Conservation (phyloP, 208 protist genomes). For the Novymonas esmeraldas region DNA sequence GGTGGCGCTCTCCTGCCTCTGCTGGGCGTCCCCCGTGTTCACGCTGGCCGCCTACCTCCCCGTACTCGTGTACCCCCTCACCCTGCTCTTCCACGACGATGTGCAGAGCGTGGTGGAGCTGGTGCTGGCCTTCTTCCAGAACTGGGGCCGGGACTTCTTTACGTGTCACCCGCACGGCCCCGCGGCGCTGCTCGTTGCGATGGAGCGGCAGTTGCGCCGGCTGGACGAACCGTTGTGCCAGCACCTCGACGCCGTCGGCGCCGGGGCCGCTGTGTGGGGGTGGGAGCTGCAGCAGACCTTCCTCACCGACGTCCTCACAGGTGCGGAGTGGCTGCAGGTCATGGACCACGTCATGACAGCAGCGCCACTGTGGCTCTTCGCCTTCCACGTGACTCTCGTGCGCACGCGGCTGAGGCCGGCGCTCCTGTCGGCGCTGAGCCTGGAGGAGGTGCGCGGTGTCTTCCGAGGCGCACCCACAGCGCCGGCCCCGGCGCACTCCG, state of each 20-base stretch:
- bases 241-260: conserved; percentile 59
- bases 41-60: conserved; percentile 77
- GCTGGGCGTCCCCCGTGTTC: conserved; percentile 69
- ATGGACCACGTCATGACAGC: conserved; percentile 88
- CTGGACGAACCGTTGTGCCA: conserved; percentile 50
- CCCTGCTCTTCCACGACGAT: conserved; percentile 63
- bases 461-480: conserved; percentile 37
- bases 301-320: conserved; percentile 72
- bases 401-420: conserved; percentile 30
- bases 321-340: conserved; percentile 85
- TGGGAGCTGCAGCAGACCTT: conserved; percentile 69
- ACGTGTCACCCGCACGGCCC: conserved; percentile 77
- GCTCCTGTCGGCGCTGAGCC: conserved; percentile 40
- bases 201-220: conserved; percentile 49
- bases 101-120: conserved; percentile 75
- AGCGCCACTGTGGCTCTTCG: conserved; percentile 80
- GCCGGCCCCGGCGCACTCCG: too few species aligned
- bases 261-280: conserved; percentile 67
- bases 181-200: conserved; percentile 44
- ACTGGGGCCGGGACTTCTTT: conserved; percentile 87
- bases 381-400: conserved; percentile 64
- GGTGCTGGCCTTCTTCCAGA: conserved; percentile 68
- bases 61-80: conserved; percentile 76
- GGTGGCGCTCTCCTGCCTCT: conserved; percentile 65
- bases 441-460: conserved; percentile 42